Evolutionary conservation across 768 basidiomycete species (phyloP), one percentile per base, ranked within the genome.

Genomic region (Gloeopeniophorella convolvens): DNA sequence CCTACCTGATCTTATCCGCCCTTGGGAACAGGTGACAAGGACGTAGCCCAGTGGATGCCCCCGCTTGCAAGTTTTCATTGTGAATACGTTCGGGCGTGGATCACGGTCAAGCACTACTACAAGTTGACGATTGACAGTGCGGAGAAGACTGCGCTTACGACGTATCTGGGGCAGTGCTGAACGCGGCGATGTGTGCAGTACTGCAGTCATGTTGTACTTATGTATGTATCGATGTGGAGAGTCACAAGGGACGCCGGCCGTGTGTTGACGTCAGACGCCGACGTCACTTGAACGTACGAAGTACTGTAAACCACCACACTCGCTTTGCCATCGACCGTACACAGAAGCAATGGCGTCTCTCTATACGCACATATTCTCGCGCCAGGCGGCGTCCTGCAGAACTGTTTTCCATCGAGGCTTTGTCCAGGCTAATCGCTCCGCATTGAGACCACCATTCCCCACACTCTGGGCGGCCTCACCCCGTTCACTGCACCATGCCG

Each of bases 51-150:
- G n/a, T 81, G 73, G 72, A 63, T 78, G 34, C 75, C 75, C 12
- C 74, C 77, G 34, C 63, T 75, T n/a, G 60, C 59, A 5, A 72
- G 70, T 59, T 80, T 67, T 60, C 60, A 66, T 10, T 80, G 79
- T 66, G 76, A 71, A 5, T 80, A 80, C 47, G 70, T 71, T 26
- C 70, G 73, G 8, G 77, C 79, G 9, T 80, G 74, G 74, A 68
- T 80, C 13, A 62, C 70, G 35, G 62, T 64, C 13, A 81, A 81
- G 63, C 63, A 75, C 54, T 71, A 63, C 56, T 81, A 78, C 55
- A 48, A 44, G 28, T 66, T 81, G 20, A 72, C 72, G 6, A 59
- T 79, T 52, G 77, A 79, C 47, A 59, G 65, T 16, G 72, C 73
- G 0, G 78, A 80, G 70, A 75, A 80, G 66, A 53, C 70, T 7